Conservation (phyloP, 805 yeast genomes). For the Torulaspora delbrueckii region DNA sequence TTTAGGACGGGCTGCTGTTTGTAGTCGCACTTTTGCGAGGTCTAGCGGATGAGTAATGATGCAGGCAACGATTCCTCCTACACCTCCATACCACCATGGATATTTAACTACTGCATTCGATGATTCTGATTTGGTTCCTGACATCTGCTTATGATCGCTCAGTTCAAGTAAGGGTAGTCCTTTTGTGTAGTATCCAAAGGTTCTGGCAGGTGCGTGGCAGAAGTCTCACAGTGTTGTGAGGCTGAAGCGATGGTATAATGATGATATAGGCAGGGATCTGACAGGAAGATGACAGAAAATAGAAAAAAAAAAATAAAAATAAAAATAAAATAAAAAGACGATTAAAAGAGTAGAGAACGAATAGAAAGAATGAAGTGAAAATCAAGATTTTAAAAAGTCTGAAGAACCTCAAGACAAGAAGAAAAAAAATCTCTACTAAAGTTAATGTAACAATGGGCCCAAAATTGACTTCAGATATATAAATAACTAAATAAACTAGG, state of each 20-base stretch:
- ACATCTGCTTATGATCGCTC: neutral
- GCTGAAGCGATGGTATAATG: neutral
- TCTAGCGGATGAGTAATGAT: slow-evolving; percentile 77
- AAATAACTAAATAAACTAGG: too few relatives aligned
- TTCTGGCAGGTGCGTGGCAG: neutral
- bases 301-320: neutral
- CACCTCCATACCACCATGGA: slow-evolving; percentile 64
- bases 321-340: neutral
- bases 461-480: too few relatives aligned
- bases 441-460: too few relatives aligned
- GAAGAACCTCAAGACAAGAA: too few relatives aligned
- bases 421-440: too few relatives aligned
- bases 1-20: slow-evolving; percentile 67
- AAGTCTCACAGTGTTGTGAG: neutral
- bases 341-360: neutral
- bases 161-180: neutral
- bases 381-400: too few relatives aligned
- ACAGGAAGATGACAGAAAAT: neutral
- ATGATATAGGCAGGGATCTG: neutral
- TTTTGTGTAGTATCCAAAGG: neutral
- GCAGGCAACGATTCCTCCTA: slow-evolving; percentile 63
- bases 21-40: slow-evolving; percentile 80
- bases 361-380: too few relatives aligned
- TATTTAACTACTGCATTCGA: slow-evolving; percentile 24
- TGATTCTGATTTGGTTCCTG: neutral